Evolutionary conservation across 1,139 yeast species (phyloP), one percentile per base, ranked within the genome.

Genomic region (Protomyces macrosporus): DNA sequence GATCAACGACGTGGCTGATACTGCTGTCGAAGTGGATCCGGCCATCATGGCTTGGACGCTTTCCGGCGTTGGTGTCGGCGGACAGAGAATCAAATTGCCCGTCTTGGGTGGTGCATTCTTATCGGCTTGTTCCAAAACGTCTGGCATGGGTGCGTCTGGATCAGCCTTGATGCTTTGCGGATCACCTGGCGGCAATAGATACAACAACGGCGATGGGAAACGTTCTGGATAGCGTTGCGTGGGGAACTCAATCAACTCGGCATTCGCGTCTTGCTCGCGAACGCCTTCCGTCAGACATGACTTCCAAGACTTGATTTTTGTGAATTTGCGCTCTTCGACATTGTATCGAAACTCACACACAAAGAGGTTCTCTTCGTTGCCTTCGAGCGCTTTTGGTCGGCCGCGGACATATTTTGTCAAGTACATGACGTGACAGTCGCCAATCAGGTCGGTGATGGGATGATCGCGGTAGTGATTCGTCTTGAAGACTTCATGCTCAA

Each of bases 281-380:
- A 91, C 88, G 73, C 91, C 98, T 75, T 93, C 98, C 0, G 98
- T 98, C 69, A 93, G 81, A 78, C 98, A 93, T 3, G 97, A 98
- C 75, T 90, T 93, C 98, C 98, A 93, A 0, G 98, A 93, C 72
- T 98, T 84, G 71, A 93, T 93, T 73, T 95, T 87, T 76, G 93
- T 93, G 79, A 93, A 93, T 35, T 86, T 87, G 73, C 89, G 90
- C 71, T 88, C 95, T 65, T 83, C 82, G 73, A 91, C 98, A 73
- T 93, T 93, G 76, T 91, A 93, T 71, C 98, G 84, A 74, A 85
- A 89, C 75, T 93, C 98, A 77, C 98, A 93, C 69, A 95, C 87
- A 75, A 90, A 93, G 74, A 96, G 83, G 4, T 95, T 93, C 16
- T 74, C 72, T 54, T 72, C 70, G 30, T 95, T 88, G 6, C 89